These are phyloP conservation scores for Metschnikowia anglica DNA, from an alignment of 805 yeast genomes.

Conservation along the genomic window DNA sequence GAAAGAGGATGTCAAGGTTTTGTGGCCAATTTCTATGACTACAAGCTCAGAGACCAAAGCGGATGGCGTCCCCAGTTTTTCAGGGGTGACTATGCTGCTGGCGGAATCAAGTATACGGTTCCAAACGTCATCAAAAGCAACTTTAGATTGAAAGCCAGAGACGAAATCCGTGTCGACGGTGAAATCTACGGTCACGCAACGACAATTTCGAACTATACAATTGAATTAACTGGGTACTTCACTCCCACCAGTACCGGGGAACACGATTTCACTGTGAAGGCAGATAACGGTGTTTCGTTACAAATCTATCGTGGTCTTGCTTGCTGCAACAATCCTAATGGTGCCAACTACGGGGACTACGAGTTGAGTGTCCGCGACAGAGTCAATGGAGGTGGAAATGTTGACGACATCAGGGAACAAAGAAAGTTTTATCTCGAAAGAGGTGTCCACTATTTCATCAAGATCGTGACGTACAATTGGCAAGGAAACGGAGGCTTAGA, in stretches of 20 bases:
- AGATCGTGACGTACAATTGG: slow-evolving; percentile 17
- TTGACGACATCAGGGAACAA: not conserved
- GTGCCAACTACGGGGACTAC: slow-evolving; percentile 4
- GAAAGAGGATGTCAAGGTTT: slow-evolving; percentile 4
- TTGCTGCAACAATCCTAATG: slow-evolving; percentile 15
- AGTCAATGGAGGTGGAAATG: slow-evolving; percentile 7
- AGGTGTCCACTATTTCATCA: slow-evolving; percentile 12
- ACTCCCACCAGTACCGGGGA: slow-evolving; percentile 7
- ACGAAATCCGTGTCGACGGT: not conserved
- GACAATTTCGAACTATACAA: slow-evolving; percentile 8
- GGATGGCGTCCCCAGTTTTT: slow-evolving; percentile 6
- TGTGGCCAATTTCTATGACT: slow-evolving; percentile 6
- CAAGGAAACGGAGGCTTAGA: slow-evolving; percentile 11
- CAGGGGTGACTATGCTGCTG: not conserved
- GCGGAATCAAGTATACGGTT: not conserved
- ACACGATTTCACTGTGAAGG: slow-evolving; percentile 10
- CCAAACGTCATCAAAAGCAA: slow-evolving; percentile 2
- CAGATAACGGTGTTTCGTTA: slow-evolving; percentile 17
- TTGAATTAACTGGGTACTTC: slow-evolving; percentile 15
- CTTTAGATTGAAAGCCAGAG: not conserved
- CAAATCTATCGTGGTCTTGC: slow-evolving; percentile 10
- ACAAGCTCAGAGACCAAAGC: not conserved
- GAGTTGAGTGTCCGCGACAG: slow-evolving; percentile 8
- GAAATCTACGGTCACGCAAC: slow-evolving; percentile 6
- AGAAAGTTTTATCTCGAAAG: slow-evolving; percentile 5